Evolutionary conservation across 2,329 filamentous ascomycete species (phyloP).

Genomic region (Colletotrichum cuscutae): DNA sequence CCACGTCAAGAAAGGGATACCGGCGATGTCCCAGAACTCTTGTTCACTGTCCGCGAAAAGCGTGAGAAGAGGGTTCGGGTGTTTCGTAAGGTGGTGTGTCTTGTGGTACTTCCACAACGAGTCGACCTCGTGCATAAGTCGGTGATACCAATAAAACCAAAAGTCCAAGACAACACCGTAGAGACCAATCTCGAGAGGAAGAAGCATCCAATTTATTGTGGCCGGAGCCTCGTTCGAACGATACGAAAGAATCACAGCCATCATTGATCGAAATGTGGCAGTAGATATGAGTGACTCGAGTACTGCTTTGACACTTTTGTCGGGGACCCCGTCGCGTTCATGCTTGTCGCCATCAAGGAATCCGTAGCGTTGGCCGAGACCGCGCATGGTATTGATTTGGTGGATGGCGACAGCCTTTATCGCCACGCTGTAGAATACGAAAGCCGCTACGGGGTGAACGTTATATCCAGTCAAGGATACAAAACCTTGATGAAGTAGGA

Average conservation of each 20-base stretch:
- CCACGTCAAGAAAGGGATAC: slow-evolving; percentile 52
- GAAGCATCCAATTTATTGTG: slow-evolving; percentile 46
- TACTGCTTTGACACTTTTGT: slow-evolving; percentile 48
- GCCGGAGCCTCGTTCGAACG: slow-evolving; percentile 38
- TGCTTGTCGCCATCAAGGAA: slow-evolving; percentile 57
- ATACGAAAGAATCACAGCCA: slow-evolving; percentile 47
- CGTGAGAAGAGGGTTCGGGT: slow-evolving; percentile 53
- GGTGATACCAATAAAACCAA: slow-evolving; percentile 57
- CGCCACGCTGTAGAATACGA: slow-evolving; percentile 49
- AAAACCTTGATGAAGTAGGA: slow-evolving; percentile 50
- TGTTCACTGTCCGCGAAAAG: slow-evolving; percentile 55
- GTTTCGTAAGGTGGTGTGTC: slow-evolving; percentile 57
- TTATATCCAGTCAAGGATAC: slow-evolving; percentile 43
- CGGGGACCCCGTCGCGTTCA: slow-evolving; percentile 53
- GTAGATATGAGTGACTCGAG: slow-evolving; percentile 46
- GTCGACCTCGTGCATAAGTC: slow-evolving; percentile 52
- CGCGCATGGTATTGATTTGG: slow-evolving; percentile 49
- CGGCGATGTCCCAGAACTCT: slow-evolving; percentile 53
- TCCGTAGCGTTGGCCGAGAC: slow-evolving; percentile 49
- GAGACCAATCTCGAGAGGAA: slow-evolving; percentile 49
- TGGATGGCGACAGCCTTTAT: slow-evolving; percentile 54
- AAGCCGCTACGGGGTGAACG: slow-evolving; percentile 42
- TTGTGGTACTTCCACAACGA: slow-evolving; percentile 55
- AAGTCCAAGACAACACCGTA: slow-evolving; percentile 56
- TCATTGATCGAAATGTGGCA: slow-evolving; percentile 44